Conservation (phyloP, 2,329 filamentous ascomycete genomes). For the Ophiocordyceps robertsii region DNA sequence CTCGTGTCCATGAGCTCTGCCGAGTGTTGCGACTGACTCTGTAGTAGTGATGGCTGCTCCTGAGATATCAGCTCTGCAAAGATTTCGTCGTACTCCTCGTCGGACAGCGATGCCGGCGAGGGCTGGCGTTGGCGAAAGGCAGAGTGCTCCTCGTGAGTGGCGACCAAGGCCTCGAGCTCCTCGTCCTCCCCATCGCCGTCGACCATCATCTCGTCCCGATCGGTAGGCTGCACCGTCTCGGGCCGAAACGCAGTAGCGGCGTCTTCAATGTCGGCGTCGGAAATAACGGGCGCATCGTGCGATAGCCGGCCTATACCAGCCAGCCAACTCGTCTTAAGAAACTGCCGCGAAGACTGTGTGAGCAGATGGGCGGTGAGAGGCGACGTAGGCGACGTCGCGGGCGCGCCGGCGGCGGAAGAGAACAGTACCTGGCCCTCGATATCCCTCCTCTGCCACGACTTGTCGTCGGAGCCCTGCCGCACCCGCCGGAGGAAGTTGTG, state of each 20-base stretch:
- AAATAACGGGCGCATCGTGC: constrained; percentile 23
- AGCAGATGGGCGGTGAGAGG: neutral
- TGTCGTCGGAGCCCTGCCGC: constrained; percentile 45
- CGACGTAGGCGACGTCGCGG: too few relatives aligned
- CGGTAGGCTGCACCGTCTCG: constrained; percentile 8
- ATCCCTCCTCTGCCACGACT: constrained; percentile 44
- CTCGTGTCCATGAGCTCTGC: constrained; percentile 33
- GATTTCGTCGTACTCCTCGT: constrained; percentile 48
- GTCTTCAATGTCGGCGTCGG: constrained; percentile 39
- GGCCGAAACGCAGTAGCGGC: constrained; percentile 26
- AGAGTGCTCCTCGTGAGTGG: constrained; percentile 26
- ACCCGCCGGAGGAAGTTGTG: constrained; percentile 58
- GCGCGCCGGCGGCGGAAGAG: neutral
- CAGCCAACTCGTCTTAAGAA: constrained; percentile 21
- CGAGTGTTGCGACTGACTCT: constrained; percentile 5
- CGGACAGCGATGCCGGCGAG: constrained; percentile 25
- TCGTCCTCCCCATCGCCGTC: constrained; percentile 36
- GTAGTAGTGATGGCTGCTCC: constrained; percentile 9
- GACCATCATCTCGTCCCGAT: constrained; percentile 36
- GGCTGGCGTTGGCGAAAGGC: constrained; percentile 11
- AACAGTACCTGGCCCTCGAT: constrained; percentile 39
- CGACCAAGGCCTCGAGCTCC: constrained; percentile 44
- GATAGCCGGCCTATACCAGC: constrained; percentile 18
- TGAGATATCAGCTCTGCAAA: constrained; percentile 33
- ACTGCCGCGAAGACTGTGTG: constrained; percentile 8